These are phyloP conservation scores for Alternaria alternata DNA, from an alignment of 2,329 filamentous ascomycete genomes.

Conservation along the genomic window DNA sequence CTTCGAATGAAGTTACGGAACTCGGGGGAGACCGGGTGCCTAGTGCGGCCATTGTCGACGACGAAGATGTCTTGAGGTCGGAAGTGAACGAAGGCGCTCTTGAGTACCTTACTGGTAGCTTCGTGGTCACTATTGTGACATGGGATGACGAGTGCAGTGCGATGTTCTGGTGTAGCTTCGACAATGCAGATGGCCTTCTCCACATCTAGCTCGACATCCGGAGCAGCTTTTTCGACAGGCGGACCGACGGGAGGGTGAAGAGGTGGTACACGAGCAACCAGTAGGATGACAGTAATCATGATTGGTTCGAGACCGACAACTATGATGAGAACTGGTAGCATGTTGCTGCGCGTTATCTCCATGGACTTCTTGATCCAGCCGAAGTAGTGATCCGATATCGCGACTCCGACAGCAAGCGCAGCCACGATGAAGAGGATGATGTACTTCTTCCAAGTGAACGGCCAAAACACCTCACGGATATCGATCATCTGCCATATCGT, in stretches of 20 bases:
- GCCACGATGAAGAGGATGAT: conserved; percentile 17
- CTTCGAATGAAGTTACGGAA: conserved; percentile 26
- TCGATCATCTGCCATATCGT: conserved; percentile 20
- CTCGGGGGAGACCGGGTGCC: conserved; percentile 15
- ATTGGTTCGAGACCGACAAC: conserved; percentile 19
- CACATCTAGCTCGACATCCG: not conserved
- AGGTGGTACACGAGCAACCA: conserved; percentile 8
- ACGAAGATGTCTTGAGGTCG: conserved; percentile 23
- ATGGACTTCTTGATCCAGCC: conserved; percentile 24
- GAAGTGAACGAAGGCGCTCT: conserved; percentile 23
- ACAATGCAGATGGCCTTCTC: conserved; percentile 1
- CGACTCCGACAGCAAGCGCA: conserved; percentile 15
- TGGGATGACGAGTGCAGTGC: conserved; percentile 17
- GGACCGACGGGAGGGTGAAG: not conserved
- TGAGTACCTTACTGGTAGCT: conserved; percentile 14
- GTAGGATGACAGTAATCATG: conserved; percentile 19
- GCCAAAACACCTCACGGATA: conserved; percentile 21
- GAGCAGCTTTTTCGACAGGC: not conserved
- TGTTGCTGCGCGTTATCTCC: conserved; percentile 24
- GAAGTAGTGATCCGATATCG: conserved; percentile 19
- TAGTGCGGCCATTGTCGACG: conserved; percentile 24
- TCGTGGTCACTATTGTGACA: conserved; percentile 19
- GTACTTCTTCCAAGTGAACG: conserved; percentile 29
- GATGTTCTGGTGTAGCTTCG: conserved; percentile 1
- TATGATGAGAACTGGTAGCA: conserved; percentile 28